phyloP scores from a whole-genome alignment of 176 grass and related monocot species.

The Aegilops sharonensis region DNA sequence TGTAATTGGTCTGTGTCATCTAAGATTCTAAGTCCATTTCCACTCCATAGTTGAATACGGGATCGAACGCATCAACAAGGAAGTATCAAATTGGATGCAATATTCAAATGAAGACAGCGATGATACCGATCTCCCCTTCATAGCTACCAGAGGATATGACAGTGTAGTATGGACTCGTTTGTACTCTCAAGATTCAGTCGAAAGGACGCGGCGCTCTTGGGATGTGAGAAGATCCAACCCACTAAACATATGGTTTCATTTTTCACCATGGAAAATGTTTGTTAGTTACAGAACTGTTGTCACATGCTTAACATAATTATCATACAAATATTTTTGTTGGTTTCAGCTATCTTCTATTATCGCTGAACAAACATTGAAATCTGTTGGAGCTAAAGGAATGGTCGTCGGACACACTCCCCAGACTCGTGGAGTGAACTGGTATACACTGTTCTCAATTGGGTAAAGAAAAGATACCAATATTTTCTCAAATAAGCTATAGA shows the following conservation, averaged over 20 bases:
- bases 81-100: constrained; percentile 89
- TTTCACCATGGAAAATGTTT: background rate
- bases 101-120: constrained; percentile 41
- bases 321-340: constrained; percentile 1
- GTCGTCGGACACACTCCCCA: constrained; percentile 94
- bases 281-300: background rate
- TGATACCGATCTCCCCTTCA: constrained; percentile 58
- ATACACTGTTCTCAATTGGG: constrained; percentile 3
- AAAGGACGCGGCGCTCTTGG: constrained; percentile 35
- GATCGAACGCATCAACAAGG: constrained; percentile 76
- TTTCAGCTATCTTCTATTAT: constrained; percentile 78
- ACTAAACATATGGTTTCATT: background rate
- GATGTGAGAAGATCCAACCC: constrained; percentile 43
- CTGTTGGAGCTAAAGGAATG: constrained; percentile 82
- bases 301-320: background rate
- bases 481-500: constrained; percentile 1
- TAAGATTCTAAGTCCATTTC: background rate
- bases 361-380: constrained; percentile 69
- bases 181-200: constrained; percentile 65
- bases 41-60: constrained; percentile 70
- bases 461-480: background rate
- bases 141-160: constrained; percentile 87
- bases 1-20: background rate
- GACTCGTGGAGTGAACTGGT: constrained; percentile 76
- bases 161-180: constrained; percentile 90